Conservation (phyloP, 208 protist species). For the Trypanosoma melophagium region DNA sequence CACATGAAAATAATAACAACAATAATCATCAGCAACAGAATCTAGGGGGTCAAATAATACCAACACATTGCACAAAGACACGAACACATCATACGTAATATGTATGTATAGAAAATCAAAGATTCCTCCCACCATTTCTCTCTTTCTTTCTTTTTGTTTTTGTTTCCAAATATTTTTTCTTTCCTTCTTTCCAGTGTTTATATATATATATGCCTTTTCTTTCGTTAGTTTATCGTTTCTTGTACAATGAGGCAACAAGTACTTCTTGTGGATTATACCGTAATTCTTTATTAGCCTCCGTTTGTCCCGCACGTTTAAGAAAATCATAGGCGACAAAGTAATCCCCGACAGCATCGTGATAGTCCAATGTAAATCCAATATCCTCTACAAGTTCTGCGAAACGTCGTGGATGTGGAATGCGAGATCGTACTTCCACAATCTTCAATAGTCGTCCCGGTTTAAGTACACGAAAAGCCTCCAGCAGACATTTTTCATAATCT, state of each 20-base stretch:
- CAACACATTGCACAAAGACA: too few species aligned
- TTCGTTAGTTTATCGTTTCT: slow-evolving; percentile 78
- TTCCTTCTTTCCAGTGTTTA: neutral
- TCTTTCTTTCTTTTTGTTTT: neutral
- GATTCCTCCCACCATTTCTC: neutral
- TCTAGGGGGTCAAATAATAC: too few species aligned
- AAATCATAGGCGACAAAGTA: slow-evolving; percentile 94
- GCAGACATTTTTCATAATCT: slow-evolving; percentile 91
- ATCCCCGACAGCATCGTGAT: slow-evolving; percentile 81
- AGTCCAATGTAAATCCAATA: slow-evolving; percentile 85
- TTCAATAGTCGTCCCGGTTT: slow-evolving; percentile 87
- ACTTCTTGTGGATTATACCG: slow-evolving; percentile 61
- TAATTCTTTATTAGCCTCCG: slow-evolving; percentile 42
- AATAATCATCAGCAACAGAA: too few species aligned
- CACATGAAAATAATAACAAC: too few species aligned
- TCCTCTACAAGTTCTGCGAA: slow-evolving; percentile 85
- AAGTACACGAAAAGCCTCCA: slow-evolving; percentile 92
- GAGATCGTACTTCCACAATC: slow-evolving; percentile 93
- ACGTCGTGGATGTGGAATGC: slow-evolving; percentile 68
- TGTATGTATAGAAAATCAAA: neutral
- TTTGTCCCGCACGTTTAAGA: slow-evolving; percentile 66
- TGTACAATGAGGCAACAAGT: slow-evolving; percentile 93
- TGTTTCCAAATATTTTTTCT: slow-evolving; percentile 10
- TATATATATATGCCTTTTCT: neutral
- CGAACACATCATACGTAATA: too few species aligned